These are phyloP conservation scores for Beauveria brongniartii DNA, from an alignment of 2,329 filamentous ascomycete species.

Conservation along the genomic window DNA sequence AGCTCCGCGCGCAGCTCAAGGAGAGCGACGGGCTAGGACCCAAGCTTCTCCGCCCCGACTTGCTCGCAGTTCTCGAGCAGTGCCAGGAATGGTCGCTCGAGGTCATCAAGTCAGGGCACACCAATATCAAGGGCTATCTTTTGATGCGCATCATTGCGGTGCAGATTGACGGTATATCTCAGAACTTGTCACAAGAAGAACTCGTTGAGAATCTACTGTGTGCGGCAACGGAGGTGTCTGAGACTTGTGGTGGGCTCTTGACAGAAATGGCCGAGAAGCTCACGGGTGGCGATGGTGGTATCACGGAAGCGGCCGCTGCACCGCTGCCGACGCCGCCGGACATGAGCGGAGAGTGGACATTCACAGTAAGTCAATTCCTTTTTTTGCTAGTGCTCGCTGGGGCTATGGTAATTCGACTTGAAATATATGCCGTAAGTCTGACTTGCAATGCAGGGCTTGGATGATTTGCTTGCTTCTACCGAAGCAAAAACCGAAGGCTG, in stretches of 20 bases:
- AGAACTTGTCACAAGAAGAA: slow-evolving; percentile 26
- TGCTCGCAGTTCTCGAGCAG: slow-evolving; percentile 34
- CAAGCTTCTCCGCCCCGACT: slow-evolving; percentile 28
- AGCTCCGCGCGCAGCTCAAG: slow-evolving; percentile 31
- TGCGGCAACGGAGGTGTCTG: not conserved
- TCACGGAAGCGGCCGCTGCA: not conserved
- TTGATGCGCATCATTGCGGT: slow-evolving; percentile 30
- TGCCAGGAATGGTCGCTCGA: slow-evolving; percentile 30
- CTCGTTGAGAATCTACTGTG: slow-evolving; percentile 20
- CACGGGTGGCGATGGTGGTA: not conserved
- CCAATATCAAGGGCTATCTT: slow-evolving; percentile 46
- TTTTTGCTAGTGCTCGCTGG: not conserved
- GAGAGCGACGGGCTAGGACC: slow-evolving; percentile 33
- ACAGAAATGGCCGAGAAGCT: slow-evolving; percentile 7
- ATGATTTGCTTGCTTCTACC: not conserved
- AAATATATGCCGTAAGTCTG: not conserved
- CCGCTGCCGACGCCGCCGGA: slow-evolving; percentile 5
- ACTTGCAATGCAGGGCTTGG: not conserved
- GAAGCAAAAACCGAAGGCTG: not conserved
- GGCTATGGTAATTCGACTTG: not conserved
- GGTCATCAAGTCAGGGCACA: slow-evolving; percentile 41
- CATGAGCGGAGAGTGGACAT: not conserved
- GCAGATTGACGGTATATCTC: slow-evolving; percentile 33
- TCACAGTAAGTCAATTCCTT: not conserved
- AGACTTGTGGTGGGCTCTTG: not conserved